Percentiles rank a stretch among this genome's conserved stretches.
Conservation (phyloP, 78 protist species). For the Speleostelium caveatum region DNA sequence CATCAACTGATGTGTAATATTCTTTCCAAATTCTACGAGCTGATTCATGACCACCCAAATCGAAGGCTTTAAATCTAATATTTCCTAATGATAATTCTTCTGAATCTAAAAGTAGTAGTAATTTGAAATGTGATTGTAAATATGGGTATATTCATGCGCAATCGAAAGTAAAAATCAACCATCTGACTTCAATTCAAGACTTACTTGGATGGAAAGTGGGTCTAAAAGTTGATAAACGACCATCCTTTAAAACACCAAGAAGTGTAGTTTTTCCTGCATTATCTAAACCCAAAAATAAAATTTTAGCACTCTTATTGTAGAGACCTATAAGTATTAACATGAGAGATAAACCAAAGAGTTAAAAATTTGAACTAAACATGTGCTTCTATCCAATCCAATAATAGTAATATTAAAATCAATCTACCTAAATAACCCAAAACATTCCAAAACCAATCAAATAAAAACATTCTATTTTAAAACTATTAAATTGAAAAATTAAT, state of each 20-base stretch:
- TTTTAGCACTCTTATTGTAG: conserved; percentile 94
- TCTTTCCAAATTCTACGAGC: conserved; percentile 97
- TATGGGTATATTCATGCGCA: neutral
- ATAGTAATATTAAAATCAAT: neutral
- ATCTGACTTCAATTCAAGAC: neutral
- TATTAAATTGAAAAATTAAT: too few relatives aligned
- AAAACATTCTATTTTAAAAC: conserved; percentile 24
- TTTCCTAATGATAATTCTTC: conserved; percentile 97
- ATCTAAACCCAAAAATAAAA: conserved; percentile 99
- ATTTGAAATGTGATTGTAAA: neutral
- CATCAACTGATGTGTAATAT: conserved; percentile 95
- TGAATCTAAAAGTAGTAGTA: conserved; percentile 59
- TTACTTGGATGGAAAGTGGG: conserved; percentile 97
- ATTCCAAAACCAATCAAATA: conserved; percentile 81
- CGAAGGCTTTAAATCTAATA: conserved; percentile 94
- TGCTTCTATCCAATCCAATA: too few relatives aligned
- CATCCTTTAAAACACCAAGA: conserved; percentile 96
- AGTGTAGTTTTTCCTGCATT: conserved; percentile 99
- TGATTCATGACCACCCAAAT: conserved; percentile 99
- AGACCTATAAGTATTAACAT: too few relatives aligned
- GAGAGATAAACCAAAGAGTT: too few relatives aligned
- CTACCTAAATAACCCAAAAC: conserved; percentile 69
- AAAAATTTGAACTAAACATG: too few relatives aligned
- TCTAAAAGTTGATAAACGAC: conserved; percentile 84
- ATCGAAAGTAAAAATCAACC: neutral